Conservation (phyloP, 2,329 filamentous ascomycete species). For the Teratosphaeria nubilosa region DNA sequence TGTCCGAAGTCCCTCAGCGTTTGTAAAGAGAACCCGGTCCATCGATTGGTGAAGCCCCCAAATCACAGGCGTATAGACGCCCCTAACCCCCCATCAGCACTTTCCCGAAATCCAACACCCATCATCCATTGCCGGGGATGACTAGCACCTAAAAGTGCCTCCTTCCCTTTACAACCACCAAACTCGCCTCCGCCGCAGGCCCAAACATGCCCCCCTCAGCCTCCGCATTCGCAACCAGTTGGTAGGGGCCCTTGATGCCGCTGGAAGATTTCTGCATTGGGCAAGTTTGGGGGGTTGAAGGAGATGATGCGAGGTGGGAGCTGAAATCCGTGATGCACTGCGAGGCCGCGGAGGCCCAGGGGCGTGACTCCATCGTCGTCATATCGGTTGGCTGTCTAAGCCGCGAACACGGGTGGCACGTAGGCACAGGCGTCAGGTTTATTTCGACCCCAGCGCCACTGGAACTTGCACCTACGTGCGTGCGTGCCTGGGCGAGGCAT, state of each 20-base stretch:
- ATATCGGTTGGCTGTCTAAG: neutral
- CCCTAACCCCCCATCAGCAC: no score
- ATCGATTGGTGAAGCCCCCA: no score
- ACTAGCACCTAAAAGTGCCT: slow-evolving; percentile 41
- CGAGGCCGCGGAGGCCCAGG: neutral
- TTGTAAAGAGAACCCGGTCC: no score
- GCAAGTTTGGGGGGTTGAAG: slow-evolving; percentile 17
- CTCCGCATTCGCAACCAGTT: slow-evolving; percentile 34
- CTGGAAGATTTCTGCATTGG: slow-evolving; percentile 31
- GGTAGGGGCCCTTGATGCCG: slow-evolving; percentile 40
- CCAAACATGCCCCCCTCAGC: slow-evolving; percentile 41
- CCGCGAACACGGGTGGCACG: no score
- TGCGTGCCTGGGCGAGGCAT: no score
- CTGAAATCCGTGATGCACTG: slow-evolving; percentile 2
- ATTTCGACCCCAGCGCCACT: neutral
- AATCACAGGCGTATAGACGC: no score
- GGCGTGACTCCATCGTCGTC: neutral
- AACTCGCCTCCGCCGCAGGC: slow-evolving; percentile 31
- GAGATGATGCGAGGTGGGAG: neutral
- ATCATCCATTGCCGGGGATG: slow-evolving; percentile 37
- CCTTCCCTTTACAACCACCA: slow-evolving; percentile 37
- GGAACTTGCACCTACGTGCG: no score
- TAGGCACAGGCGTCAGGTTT: no score
- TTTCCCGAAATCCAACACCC: slow-evolving; percentile 25
- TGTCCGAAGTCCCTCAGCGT: no score